Conservation (phyloP, 768 basidiomycete species). For the Cubamyces sp. region DNA sequence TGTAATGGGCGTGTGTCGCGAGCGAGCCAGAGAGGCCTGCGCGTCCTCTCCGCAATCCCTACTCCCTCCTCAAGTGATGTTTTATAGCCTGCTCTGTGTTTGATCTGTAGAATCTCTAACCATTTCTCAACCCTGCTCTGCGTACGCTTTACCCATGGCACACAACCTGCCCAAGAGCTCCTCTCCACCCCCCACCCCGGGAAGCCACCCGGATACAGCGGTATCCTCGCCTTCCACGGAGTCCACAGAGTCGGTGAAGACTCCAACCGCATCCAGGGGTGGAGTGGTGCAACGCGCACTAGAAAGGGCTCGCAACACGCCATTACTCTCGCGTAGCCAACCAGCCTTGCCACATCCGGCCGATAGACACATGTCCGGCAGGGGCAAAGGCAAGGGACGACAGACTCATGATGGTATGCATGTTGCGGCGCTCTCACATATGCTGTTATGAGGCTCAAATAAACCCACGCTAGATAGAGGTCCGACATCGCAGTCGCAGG, state of each 20-base stretch:
- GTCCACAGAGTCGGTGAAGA: constrained; percentile 14
- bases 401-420: constrained; percentile 23
- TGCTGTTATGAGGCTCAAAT: too few relatives aligned
- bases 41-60: neutral
- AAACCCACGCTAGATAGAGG: constrained; percentile 15
- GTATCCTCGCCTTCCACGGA: constrained; percentile 8
- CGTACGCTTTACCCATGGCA: neutral
- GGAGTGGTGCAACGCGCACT: constrained; percentile 38
- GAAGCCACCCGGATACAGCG: constrained; percentile 17
- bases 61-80: constrained; percentile 7
- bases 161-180: constrained; percentile 3
- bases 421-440: too few relatives aligned
- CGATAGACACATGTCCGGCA: constrained; percentile 59
- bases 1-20: constrained; percentile 14
- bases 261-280: constrained; percentile 17
- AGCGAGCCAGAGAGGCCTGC: neutral
- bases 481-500: constrained; percentile 31
- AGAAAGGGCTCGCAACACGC: constrained; percentile 63
- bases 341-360: constrained; percentile 37
- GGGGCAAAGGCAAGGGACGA: constrained; percentile 51
- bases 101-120: neutral
- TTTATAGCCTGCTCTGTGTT: neutral
- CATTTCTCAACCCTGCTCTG: too few relatives aligned
- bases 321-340: constrained; percentile 34
- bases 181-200: constrained; percentile 10